Conservation (phyloP, 129 eudicot species). For the Flaveria sonorensis region DNA sequence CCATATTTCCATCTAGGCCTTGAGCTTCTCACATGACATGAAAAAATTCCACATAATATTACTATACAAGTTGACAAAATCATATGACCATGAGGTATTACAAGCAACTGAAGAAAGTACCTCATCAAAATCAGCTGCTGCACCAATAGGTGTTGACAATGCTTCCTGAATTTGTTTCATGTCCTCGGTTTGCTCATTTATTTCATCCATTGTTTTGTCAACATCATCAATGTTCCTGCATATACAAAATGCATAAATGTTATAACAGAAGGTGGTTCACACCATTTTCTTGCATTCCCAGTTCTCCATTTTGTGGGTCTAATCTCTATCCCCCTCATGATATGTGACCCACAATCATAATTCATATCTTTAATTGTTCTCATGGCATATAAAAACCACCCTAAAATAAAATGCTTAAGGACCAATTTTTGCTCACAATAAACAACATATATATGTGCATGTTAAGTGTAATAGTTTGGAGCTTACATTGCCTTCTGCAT, state of each 20-base stretch:
- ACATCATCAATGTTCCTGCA: slow-evolving; percentile 50
- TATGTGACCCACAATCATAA: neutral
- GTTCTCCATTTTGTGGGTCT: slow-evolving; percentile 5
- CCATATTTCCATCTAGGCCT: neutral
- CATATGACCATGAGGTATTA: slow-evolving; percentile 5
- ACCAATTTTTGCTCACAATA: neutral
- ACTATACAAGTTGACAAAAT: slow-evolving; percentile 7
- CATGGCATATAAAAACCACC: neutral
- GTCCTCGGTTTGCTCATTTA: slow-evolving; percentile 52
- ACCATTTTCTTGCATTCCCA: slow-evolving; percentile 1
- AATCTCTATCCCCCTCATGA: neutral
- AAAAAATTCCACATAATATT: neutral
- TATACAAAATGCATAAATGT: neutral
- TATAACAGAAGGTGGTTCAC: neutral
- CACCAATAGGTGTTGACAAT: slow-evolving; percentile 54
- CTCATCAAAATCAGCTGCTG: slow-evolving; percentile 56
- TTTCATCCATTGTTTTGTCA: slow-evolving; percentile 57
- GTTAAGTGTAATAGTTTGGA: neutral
- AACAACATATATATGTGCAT: neutral
- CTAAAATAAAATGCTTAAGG: neutral
- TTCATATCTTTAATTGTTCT: slow-evolving; percentile 2
- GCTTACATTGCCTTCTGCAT: slow-evolving; percentile 49
- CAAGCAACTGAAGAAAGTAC: slow-evolving; percentile 20
- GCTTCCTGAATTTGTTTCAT: slow-evolving; percentile 59
- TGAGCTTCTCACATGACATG: neutral